Evolutionary conservation across 148 eudicot genomes (phyloP).

Genomic region (Chenopodium suecicum): DNA sequence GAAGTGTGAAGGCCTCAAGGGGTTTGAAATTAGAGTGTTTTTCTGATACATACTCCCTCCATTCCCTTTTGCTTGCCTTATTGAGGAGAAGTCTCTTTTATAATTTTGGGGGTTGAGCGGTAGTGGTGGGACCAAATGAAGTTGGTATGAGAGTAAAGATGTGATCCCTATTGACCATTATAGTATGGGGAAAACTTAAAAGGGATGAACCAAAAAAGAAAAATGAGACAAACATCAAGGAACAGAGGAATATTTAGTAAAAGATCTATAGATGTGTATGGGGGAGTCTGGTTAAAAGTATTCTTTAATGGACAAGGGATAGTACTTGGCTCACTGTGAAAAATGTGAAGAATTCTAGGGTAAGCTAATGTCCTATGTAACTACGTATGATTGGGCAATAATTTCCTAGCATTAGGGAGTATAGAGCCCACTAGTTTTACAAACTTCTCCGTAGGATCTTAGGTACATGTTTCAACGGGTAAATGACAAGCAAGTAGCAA

Average conservation of each 20-base stretch:
- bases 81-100: no score
- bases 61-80: no score
- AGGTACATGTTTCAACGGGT: not conserved
- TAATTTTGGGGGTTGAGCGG: no score
- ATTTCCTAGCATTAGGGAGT: not conserved
- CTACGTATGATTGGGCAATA: not conserved
- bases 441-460: not conserved
- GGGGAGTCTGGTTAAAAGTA: not conserved
- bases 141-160: no score
- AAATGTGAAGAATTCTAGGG: not conserved
- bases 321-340: not conserved
- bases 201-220: no score
- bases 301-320: not conserved
- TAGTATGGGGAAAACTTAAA: no score
- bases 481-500: not conserved
- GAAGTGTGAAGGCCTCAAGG: not conserved
- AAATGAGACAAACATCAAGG: no score
- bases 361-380: not conserved
- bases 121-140: no score
- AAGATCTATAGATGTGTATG: not conserved
- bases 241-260: not conserved
- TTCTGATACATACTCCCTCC: no score
- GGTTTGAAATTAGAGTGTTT: no score
- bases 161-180: no score
- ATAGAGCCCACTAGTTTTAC: slow-evolving; percentile 1